Evolutionary conservation across 176 grass and related monocot genomes (phyloP).

Genomic region (Puccinellia tenuiflora): DNA sequence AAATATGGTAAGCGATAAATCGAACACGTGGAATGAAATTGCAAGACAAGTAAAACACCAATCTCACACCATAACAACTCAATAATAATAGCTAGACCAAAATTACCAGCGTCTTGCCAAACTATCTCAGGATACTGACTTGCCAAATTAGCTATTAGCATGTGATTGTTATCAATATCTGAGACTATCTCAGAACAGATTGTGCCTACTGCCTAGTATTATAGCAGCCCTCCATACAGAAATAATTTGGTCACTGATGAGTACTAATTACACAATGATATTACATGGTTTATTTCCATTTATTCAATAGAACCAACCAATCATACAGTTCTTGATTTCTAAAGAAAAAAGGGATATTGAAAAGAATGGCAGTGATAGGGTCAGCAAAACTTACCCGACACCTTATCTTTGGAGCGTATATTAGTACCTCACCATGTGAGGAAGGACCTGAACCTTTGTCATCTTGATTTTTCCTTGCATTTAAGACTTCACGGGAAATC

Average conservation of each 20-base stretch:
- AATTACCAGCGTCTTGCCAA: background rate
- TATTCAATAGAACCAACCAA: conserved; percentile 5
- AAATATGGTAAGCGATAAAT: background rate
- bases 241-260: background rate
- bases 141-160: background rate
- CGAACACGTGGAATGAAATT: background rate
- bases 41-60: background rate
- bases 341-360: conserved; percentile 21
- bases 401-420: conserved; percentile 78
- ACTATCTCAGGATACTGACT: too few species aligned
- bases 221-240: background rate
- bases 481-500: conserved; percentile 30
- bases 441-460: conserved; percentile 30
- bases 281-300: conserved; percentile 1
- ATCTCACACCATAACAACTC: background rate
- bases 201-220: background rate
- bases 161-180: conserved; percentile 4
- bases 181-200: background rate
- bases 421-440: conserved; percentile 45
- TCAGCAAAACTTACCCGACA: conserved; percentile 78
- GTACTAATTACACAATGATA: background rate
- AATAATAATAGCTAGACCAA: background rate
- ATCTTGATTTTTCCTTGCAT: conserved; percentile 45
- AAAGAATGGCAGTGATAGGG: conserved; percentile 20
- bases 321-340: background rate